phyloP scores from a whole-genome alignment of 305 asterid species.

The Andrographis paniculata region DNA sequence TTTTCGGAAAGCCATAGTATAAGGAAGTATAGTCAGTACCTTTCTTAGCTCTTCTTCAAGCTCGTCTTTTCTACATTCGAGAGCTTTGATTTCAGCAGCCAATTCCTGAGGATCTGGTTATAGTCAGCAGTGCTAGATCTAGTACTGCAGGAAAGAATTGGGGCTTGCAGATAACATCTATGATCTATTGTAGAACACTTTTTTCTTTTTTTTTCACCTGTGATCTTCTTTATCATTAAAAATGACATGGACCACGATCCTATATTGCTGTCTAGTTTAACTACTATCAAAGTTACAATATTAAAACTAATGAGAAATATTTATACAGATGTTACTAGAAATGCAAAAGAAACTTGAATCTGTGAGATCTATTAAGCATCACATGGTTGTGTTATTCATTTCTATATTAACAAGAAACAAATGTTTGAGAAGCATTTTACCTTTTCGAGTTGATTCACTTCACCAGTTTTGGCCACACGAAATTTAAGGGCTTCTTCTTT shows the following conservation, averaged over 20 bases:
- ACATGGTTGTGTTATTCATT: neutral
- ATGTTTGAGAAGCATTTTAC: conserved; percentile 29
- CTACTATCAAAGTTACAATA: too few relatives aligned
- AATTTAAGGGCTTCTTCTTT: conserved; percentile 72
- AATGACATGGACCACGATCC: too few relatives aligned
- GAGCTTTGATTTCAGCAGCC: conserved; percentile 49
- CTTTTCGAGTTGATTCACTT: conserved; percentile 59
- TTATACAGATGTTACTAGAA: too few relatives aligned
- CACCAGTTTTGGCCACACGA: conserved; percentile 54
- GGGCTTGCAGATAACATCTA: too few relatives aligned
- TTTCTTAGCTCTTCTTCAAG: conserved; percentile 68
- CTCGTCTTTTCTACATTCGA: conserved; percentile 49
- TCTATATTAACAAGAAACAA: conserved; percentile 4
- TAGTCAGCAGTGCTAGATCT: conserved; percentile 21
- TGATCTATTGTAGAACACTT: too few relatives aligned
- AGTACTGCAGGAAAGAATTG: conserved; percentile 9
- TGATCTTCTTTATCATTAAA: too few relatives aligned
- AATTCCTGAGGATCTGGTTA: conserved; percentile 51
- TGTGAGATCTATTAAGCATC: too few relatives aligned
- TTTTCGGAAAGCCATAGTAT: neutral
- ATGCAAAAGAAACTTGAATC: too few relatives aligned
- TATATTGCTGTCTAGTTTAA: too few relatives aligned
- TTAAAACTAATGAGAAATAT: too few relatives aligned
- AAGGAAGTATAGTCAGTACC: conserved; percentile 25
- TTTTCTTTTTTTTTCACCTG: too few relatives aligned